Evolutionary conservation across 225 moss, liverwort and hornwort genomes (phyloP).

Genomic region (Climacium dendroides): DNA sequence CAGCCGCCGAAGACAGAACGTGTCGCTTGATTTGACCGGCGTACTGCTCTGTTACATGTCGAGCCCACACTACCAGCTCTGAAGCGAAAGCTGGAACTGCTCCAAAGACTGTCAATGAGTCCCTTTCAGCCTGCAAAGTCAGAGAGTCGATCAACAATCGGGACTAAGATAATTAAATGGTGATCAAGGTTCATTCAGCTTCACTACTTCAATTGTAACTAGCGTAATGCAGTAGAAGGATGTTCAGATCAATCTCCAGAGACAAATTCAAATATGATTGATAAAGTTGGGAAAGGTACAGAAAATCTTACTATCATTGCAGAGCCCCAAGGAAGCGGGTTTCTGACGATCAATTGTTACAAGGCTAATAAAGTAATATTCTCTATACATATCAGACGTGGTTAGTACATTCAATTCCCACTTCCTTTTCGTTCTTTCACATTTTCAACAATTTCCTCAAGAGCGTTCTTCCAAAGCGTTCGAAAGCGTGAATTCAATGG

Average conservation of each 20-base stretch:
- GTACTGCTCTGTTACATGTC: constrained; percentile 43
- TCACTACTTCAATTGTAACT: background rate
- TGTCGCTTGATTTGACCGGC: constrained; percentile 61
- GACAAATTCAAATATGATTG: background rate
- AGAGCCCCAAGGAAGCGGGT: background rate
- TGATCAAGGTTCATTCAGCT: background rate
- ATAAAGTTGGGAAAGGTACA: background rate
- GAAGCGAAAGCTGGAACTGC: constrained; percentile 64
- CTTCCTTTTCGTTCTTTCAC: background rate
- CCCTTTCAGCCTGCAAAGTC: constrained; percentile 43
- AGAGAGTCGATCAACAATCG: background rate
- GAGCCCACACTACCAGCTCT: constrained; percentile 81
- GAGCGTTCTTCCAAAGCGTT: background rate
- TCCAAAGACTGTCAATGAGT: constrained; percentile 66
- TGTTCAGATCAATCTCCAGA: background rate
- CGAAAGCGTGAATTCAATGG: background rate
- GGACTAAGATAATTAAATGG: background rate
- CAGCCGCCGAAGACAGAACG: constrained; percentile 69
- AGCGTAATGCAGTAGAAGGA: background rate
- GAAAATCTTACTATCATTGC: background rate
- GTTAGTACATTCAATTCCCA: background rate
- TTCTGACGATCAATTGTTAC: background rate
- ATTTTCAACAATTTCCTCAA: background rate
- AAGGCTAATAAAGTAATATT: background rate
- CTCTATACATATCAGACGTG: background rate